These are phyloP conservation scores for Leccinum boreale DNA, from an alignment of 768 basidiomycete species.

Conservation along the genomic window DNA sequence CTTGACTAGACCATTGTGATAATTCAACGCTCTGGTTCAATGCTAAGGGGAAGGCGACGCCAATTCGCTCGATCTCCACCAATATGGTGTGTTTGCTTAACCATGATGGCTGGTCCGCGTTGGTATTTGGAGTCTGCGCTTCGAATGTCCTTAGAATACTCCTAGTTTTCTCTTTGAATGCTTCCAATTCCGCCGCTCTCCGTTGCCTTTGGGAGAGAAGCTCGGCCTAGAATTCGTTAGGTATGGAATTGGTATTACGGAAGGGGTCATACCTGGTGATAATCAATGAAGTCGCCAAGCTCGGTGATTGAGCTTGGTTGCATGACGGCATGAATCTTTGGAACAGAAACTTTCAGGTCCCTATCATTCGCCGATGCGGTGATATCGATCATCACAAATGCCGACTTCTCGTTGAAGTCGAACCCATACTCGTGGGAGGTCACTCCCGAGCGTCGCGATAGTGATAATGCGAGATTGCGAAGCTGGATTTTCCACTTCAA, in stretches of 20 bases:
- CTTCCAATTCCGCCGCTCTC: constrained; percentile 71
- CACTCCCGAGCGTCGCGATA: constrained; percentile 56
- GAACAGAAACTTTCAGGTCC: constrained; percentile 52
- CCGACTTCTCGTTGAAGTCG: constrained; percentile 64
- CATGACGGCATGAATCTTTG: constrained; percentile 89
- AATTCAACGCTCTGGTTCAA: constrained; percentile 57
- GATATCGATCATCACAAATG: constrained; percentile 82
- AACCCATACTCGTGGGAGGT: constrained; percentile 38
- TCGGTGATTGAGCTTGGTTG: constrained; percentile 91
- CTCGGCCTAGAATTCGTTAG: constrained; percentile 54
- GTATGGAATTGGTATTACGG: neutral
- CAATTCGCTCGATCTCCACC: constrained; percentile 62
- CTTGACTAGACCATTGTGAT: constrained; percentile 37
- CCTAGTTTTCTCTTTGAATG: constrained; percentile 80
- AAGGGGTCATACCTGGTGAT: constrained; percentile 58
- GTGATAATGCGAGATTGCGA: constrained; percentile 77
- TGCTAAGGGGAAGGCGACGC: constrained; percentile 86
- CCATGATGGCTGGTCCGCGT: constrained; percentile 41
- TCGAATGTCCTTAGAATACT: constrained; percentile 75
- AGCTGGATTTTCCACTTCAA: constrained; percentile 67
- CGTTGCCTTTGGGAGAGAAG: constrained; percentile 70
- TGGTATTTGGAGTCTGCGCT: constrained; percentile 39
- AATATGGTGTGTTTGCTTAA: constrained; percentile 53
- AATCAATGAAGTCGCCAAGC: constrained; percentile 84
- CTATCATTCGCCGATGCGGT: constrained; percentile 39